Evolutionary conservation across 352 stramenopile genomes (phyloP).

Genomic region (Globisporangium iwayamae): DNA sequence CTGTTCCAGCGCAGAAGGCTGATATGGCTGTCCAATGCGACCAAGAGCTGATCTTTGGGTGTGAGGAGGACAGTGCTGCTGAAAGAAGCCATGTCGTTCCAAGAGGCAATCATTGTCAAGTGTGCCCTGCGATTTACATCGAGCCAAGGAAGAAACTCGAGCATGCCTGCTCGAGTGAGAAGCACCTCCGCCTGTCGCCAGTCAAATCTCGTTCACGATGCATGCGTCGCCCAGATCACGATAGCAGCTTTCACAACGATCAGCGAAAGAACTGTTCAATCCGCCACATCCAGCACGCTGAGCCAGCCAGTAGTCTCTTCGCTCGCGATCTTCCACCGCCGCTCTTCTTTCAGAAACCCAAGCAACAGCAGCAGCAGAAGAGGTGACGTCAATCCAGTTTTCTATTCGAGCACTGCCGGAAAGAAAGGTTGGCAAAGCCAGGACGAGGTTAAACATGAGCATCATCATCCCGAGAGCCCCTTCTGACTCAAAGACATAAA

Average conservation of each 20-base stretch:
- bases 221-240: neutral
- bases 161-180: neutral
- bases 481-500: neutral
- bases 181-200: neutral
- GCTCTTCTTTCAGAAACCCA: conserved; percentile 44
- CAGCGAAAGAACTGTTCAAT: neutral
- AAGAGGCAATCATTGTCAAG: neutral
- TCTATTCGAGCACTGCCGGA: neutral
- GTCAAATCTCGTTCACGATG: neutral
- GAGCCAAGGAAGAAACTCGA: neutral
- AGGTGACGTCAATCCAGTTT: conserved; percentile 8
- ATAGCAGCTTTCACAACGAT: neutral
- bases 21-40: conserved; percentile 36
- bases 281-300: neutral
- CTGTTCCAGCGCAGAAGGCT: conserved; percentile 1
- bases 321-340: conserved; percentile 29
- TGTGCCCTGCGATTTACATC: conserved; percentile 1
- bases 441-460: neutral
- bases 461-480: neutral
- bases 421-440: neutral
- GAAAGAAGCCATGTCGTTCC: neutral
- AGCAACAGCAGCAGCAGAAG: conserved; percentile 12
- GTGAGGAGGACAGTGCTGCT: neutral
- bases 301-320: neutral
- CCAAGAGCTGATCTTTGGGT: conserved; percentile 4